Conservation (phyloP, 1,139 yeast species). For the Arxiozyma heterogenica region DNA sequence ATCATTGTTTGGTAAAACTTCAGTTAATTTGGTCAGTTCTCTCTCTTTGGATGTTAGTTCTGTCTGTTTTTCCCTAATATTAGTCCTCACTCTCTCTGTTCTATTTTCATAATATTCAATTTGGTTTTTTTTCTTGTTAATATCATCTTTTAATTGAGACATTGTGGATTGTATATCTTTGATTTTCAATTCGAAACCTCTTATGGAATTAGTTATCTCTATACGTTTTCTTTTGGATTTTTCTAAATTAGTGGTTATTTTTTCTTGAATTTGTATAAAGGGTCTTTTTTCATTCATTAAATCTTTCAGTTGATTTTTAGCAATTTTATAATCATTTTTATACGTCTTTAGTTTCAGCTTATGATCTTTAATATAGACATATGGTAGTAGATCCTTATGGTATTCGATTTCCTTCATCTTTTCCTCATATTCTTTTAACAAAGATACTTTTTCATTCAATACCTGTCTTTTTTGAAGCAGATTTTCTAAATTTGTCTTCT, state of each 20-base stretch:
- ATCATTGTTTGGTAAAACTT: constrained; percentile 14
- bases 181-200: background rate
- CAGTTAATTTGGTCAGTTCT: constrained; percentile 12
- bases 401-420: constrained; percentile 37
- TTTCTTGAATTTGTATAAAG: constrained; percentile 7
- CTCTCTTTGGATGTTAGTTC: constrained; percentile 21
- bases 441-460: constrained; percentile 35
- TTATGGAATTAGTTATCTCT: constrained; percentile 4
- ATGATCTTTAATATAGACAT: constrained; percentile 49
- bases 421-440: constrained; percentile 28
- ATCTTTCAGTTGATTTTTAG: constrained; percentile 17
- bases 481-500: constrained; percentile 23
- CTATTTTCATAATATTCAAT: constrained; percentile 20
- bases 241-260: constrained; percentile 17
- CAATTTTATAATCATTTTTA: constrained; percentile 37
- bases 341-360: constrained; percentile 37
- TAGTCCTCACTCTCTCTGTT: constrained; percentile 17
- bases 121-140: constrained; percentile 23
- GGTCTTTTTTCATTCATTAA: constrained; percentile 21
- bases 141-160: constrained; percentile 14
- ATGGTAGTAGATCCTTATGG: constrained; percentile 50
- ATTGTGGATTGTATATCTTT: constrained; percentile 17
- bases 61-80: constrained; percentile 21
- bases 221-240: constrained; percentile 13
- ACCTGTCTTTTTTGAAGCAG: constrained; percentile 31